Evolutionary conservation across 768 basidiomycete species (phyloP), one percentile per base, ranked within the genome.

Genomic region (Podaxis sp.): DNA sequence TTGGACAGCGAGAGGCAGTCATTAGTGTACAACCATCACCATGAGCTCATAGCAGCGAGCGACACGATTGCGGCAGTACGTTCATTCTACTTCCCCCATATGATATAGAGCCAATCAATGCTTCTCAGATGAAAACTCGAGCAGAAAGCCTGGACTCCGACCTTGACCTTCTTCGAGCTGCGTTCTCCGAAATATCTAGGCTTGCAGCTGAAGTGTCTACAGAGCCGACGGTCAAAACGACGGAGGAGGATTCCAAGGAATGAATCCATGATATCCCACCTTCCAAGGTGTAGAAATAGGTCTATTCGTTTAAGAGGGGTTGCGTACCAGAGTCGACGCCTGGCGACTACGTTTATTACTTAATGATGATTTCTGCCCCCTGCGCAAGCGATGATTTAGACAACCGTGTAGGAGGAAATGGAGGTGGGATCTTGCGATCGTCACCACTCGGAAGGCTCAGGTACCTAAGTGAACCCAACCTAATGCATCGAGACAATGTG

Each of bases 1-100:
- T 74, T 97, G 13, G 93, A 96, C 59, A 85, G 89, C 67, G 94
- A 96, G 68, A 78, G 92, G 23, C 94, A 97, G 72, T 89, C 90
- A 7, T 78, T 97, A 47, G 94, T 97, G 10, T 97, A 97, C 70
- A 94, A 95, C 66, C 94, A 95, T 68, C 95, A 97, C 67, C 93
- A 95, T 61, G 95, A 97, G 65, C 86, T 97, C 18, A 95, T 97
- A 54, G 91, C 92, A 1, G 95, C 95, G 2, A 93, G 89, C 61
- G 91, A 94, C 67, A 96, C 95, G 7, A 96, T 97, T 64, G 86
- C 88, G 62, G 85, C 88, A 4, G 93, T 94, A 72, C 18, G 86
- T 66, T 35, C 11, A 25, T 5, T 50, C 37, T 16, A 32, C 28
- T 37, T 47, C 52, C n/a, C 44, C 21, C 35, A 27, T 10, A 7